phyloP scores from a whole-genome alignment of 2,329 filamentous ascomycete species.

The Calcarisporium arbuscula region DNA sequence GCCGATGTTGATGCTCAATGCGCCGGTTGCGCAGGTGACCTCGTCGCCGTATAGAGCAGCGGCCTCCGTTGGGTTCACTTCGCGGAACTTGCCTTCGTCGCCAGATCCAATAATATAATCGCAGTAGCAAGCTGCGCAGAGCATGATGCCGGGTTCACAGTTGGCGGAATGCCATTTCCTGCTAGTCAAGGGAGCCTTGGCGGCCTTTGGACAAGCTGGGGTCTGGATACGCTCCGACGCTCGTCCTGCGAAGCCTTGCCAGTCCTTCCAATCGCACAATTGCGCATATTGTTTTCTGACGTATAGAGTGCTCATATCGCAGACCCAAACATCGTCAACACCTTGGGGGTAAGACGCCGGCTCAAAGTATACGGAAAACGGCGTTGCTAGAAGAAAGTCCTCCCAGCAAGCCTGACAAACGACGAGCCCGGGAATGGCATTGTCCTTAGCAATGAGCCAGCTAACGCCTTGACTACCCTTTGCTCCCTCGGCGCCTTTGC shows the following conservation, averaged over 20 bases:
- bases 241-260: neutral
- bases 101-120: neutral
- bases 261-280: neutral
- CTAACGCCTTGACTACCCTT: neutral
- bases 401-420: conserved; percentile 12
- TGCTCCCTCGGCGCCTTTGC: neutral
- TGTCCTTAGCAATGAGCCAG: neutral
- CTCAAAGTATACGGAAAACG: conserved; percentile 3
- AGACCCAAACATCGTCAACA: neutral
- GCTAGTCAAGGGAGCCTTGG: neutral
- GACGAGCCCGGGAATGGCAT: conserved; percentile 3
- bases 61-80: neutral
- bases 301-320: neutral
- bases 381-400: conserved; percentile 8
- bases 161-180: neutral
- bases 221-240: neutral
- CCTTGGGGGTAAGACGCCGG: neutral
- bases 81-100: neutral
- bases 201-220: neutral
- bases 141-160: neutral
- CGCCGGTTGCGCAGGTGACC: neutral
- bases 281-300: neutral
- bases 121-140: conserved; percentile 1
- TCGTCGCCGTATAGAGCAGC: neutral
- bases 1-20: neutral